Conservation (phyloP, 2,329 filamentous ascomycete species). For the Penicillium corylophilum region DNA sequence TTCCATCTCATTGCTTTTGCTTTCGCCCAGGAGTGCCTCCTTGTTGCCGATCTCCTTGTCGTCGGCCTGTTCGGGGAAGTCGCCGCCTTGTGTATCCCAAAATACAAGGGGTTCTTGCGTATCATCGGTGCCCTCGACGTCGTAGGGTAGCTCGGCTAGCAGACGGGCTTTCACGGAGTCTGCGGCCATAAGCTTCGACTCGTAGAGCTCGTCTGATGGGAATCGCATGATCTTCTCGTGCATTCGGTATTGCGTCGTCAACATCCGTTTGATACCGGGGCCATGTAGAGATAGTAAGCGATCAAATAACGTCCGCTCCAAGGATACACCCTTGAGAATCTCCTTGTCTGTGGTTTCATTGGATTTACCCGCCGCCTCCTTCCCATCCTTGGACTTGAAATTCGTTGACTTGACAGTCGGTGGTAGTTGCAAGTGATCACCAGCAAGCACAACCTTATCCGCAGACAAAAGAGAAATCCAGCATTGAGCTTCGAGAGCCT, state of each 20-base stretch:
- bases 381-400: constrained; percentile 40
- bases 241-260: constrained; percentile 98
- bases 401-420: constrained; percentile 84
- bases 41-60: constrained; percentile 63
- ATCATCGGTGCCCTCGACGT: constrained; percentile 76
- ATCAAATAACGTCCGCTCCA: constrained; percentile 93
- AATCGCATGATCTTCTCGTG: constrained; percentile 94
- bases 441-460: constrained; percentile 84
- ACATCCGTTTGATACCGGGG: constrained; percentile 81
- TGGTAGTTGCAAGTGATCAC: constrained; percentile 90
- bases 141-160: constrained; percentile 74
- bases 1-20: constrained; percentile 91
- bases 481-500: constrained; percentile 93
- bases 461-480: constrained; percentile 85
- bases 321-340: constrained; percentile 54
- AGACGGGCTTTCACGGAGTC: constrained; percentile 73
- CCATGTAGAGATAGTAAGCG: constrained; percentile 81
- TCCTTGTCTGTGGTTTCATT: constrained; percentile 36
- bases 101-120: constrained; percentile 86
- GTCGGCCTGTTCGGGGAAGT: constrained; percentile 80
- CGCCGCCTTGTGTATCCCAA: constrained; percentile 93
- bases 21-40: constrained; percentile 62
- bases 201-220: constrained; percentile 85
- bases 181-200: constrained; percentile 74
- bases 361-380: constrained; percentile 35